Evolutionary conservation across 176 grass and related monocot genomes (phyloP).

Genomic region (Zoysia japonica): DNA sequence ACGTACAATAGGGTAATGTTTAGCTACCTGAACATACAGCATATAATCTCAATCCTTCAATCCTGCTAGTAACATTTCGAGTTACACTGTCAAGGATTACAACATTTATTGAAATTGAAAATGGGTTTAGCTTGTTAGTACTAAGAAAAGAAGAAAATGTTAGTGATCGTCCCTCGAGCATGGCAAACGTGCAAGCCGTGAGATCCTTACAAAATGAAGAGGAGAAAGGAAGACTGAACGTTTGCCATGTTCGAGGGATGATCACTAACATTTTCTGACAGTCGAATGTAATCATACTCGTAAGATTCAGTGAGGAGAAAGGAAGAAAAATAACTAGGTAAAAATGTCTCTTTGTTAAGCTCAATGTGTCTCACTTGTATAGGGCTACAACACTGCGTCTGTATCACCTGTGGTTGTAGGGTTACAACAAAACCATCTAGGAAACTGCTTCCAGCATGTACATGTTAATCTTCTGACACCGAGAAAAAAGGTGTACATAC

Average conservation of each 20-base stretch:
- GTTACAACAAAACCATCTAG: conserved; percentile 36
- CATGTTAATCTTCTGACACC: conserved; percentile 24
- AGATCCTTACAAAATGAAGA: background rate
- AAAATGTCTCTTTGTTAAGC: conserved; percentile 21
- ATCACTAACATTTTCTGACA: too few species aligned
- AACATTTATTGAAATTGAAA: background rate
- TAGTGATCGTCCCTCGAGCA: background rate
- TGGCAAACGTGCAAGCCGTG: background rate
- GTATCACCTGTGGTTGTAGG: conserved; percentile 12
- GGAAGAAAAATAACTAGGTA: background rate
- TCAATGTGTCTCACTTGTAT: background rate
- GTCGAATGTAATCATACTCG: background rate
- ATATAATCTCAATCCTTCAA: too few species aligned
- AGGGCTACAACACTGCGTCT: background rate
- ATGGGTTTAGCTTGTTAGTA: background rate
- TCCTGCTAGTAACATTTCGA: too few species aligned
- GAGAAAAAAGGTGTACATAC: conserved; percentile 11
- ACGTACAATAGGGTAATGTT: too few species aligned
- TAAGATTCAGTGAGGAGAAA: background rate
- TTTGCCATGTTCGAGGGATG: too few species aligned
- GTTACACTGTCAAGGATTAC: too few species aligned
- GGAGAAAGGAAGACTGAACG: background rate
- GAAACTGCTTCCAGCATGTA: conserved; percentile 34
- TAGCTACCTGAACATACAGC: too few species aligned
- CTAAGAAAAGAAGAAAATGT: background rate